A percentile compares a stretch with the other conserved stretches of the same genome.
phyloP scores from a whole-genome alignment of 257 asterid genomes.

The Solanum chmielewskii region DNA sequence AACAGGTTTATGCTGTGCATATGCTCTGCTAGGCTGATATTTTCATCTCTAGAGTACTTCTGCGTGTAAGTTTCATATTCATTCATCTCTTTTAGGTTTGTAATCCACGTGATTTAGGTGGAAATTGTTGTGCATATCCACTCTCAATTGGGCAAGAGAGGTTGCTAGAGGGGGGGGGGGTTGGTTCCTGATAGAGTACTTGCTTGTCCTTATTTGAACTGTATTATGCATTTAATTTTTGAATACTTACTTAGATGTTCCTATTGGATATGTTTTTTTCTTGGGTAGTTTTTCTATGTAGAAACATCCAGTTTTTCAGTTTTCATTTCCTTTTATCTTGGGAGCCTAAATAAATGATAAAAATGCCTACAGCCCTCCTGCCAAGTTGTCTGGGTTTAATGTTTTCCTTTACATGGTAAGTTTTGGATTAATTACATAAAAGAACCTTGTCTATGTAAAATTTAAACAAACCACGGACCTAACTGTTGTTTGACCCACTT shows the following conservation, averaged over 20 bases:
- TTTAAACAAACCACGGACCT: background rate
- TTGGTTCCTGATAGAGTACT: background rate
- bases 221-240: background rate
- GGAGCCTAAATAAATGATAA: background rate
- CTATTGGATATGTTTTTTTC: background rate
- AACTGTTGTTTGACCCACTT: background rate
- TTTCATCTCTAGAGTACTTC: background rate
- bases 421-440: background rate
- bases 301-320: background rate
- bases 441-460: background rate
- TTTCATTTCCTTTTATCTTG: background rate
- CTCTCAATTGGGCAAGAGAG: background rate
- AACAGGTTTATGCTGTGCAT: background rate
- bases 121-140: background rate
- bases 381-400: background rate
- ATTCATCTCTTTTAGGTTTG: background rate
- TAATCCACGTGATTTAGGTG: background rate
- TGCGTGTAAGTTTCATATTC: background rate
- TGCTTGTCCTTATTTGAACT: background rate
- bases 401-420: background rate
- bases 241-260: background rate
- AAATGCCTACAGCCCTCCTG: background rate
- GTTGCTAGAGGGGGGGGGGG: background rate
- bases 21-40: background rate
- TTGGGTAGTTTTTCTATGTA: background rate